phyloP scores from a whole-genome alignment of 78 protist genomes.

The Dictyostelium discoideum region DNA sequence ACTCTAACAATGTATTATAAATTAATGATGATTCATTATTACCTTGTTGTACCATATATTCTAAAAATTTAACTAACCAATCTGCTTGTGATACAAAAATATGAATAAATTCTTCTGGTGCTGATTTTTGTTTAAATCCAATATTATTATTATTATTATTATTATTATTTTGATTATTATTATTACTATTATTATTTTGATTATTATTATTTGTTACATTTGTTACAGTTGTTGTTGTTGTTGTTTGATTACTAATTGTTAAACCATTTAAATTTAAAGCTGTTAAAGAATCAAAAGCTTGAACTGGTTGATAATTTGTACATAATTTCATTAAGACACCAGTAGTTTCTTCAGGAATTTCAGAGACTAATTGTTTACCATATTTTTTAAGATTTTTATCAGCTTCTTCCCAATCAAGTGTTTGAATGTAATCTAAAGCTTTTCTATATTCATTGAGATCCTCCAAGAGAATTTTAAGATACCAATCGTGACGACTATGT shows the following conservation, averaged over 20 bases:
- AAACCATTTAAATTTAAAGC: not conserved
- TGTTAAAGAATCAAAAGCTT: not conserved
- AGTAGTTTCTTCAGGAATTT: constrained; percentile 87
- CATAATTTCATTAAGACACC: constrained; percentile 85
- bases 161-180: not conserved
- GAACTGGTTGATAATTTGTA: constrained; percentile 78
- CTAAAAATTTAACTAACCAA: constrained; percentile 88
- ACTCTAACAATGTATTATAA: constrained; percentile 92
- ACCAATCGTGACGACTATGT: constrained; percentile 88
- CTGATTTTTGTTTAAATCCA: constrained; percentile 14
- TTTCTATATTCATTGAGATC: constrained; percentile 74
- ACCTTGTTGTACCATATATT: constrained; percentile 63
- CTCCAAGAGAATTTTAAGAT: constrained; percentile 90
- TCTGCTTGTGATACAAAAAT: constrained; percentile 86
- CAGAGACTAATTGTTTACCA: constrained; percentile 88
- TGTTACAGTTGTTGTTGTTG: not conserved
- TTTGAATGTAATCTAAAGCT: constrained; percentile 87
- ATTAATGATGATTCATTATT: constrained; percentile 40
- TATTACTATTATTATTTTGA: not conserved
- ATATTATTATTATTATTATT: not conserved
- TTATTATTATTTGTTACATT: not conserved
- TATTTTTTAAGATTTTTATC: constrained; percentile 78
- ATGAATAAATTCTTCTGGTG: constrained; percentile 90
- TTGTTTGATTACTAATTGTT: not conserved
- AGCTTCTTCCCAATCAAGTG: constrained; percentile 83